Conservation (phyloP, 2,329 filamentous ascomycete species). For the Magnaporthiopsis poae region DNA sequence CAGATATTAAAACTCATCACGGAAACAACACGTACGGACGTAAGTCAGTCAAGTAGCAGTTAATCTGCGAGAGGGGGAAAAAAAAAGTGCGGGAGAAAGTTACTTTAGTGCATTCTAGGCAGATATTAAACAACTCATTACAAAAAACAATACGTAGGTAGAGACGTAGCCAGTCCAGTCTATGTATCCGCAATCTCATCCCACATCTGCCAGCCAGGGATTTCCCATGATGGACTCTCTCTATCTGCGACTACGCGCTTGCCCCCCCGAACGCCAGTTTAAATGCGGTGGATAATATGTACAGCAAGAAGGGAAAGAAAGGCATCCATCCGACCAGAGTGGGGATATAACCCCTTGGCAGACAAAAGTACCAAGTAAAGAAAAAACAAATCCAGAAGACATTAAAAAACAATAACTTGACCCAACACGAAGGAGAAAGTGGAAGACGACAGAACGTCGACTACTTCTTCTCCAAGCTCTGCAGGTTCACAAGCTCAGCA, state of each 20-base stretch:
- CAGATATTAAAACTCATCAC: too few relatives aligned
- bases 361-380: background rate
- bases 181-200: background rate
- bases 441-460: background rate
- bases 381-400: too few relatives aligned
- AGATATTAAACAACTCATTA: background rate
- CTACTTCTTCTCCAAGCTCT: slow-evolving; percentile 55
- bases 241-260: background rate
- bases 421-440: background rate
- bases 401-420: too few relatives aligned
- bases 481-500: slow-evolving; percentile 68
- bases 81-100: too few relatives aligned
- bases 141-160: background rate
- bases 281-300: background rate
- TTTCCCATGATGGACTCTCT: background rate
- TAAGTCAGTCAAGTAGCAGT: too few relatives aligned
- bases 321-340: background rate
- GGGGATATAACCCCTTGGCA: background rate
- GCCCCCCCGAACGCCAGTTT: background rate
- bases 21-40: too few relatives aligned
- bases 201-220: background rate
- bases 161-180: background rate
- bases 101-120: background rate
- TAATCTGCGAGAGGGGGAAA: too few relatives aligned
- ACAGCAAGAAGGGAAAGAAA: background rate